Percentiles rank a stretch among this genome's conserved stretches.
phyloP scores from a whole-genome alignment of 768 basidiomycete species.

The Suillus alpinus region DNA sequence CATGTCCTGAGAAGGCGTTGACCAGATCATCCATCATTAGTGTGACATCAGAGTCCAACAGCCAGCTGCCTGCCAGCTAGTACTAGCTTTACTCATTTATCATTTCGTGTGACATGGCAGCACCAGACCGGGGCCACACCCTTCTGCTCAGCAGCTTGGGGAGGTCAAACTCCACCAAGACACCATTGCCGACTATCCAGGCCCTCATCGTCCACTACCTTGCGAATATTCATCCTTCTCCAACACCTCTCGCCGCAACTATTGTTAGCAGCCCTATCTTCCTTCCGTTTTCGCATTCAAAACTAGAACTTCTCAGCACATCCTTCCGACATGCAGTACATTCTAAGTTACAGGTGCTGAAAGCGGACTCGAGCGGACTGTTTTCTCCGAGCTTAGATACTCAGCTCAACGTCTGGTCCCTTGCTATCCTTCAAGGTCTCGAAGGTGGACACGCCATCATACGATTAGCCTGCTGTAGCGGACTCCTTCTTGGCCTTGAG shows the following conservation, averaged over 20 bases:
- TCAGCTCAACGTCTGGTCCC: slow-evolving; percentile 49
- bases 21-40: not conserved
- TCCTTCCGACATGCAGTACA: slow-evolving; percentile 33
- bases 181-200: slow-evolving; percentile 21
- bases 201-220: slow-evolving; percentile 29
- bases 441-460: slow-evolving; percentile 65
- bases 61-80: not conserved
- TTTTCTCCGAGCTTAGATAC: slow-evolving; percentile 36
- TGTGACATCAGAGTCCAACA: too few relatives aligned
- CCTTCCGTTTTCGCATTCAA: slow-evolving; percentile 27
- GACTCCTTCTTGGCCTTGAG: slow-evolving; percentile 61
- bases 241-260: slow-evolving; percentile 32
- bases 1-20: not conserved
- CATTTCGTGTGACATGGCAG: slow-evolving; percentile 5
- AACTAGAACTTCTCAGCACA: slow-evolving; percentile 24
- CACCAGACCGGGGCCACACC: slow-evolving; percentile 20
- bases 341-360: slow-evolving; percentile 22
- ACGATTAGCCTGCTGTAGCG: slow-evolving; percentile 59
- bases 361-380: slow-evolving; percentile 27
- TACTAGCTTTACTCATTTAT: not conserved
- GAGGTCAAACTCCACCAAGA: slow-evolving; percentile 17
- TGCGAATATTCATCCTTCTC: slow-evolving; percentile 22
- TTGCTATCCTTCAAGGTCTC: slow-evolving; percentile 51
- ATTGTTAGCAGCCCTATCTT: slow-evolving; percentile 31
- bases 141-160: slow-evolving; percentile 20